A percentile compares a stretch with the other conserved stretches of the same genome.
Conservation (phyloP, 2,329 filamentous ascomycete genomes). For the Akanthomyces dipterigenus region DNA sequence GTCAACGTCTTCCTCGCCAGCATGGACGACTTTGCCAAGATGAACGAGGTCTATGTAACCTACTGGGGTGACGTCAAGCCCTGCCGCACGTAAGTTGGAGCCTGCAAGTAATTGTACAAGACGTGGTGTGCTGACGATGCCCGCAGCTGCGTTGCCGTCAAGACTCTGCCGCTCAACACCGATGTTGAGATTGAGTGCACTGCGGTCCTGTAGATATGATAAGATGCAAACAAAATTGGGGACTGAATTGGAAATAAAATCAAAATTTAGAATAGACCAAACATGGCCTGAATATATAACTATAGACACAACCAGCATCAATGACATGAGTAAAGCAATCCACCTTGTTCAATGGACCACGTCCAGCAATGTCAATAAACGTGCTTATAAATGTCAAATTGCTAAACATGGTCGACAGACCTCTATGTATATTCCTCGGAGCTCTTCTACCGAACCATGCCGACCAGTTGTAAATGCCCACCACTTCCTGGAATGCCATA, state of each 20-base stretch:
- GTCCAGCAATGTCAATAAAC: not conserved
- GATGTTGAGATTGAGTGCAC: slow-evolving; percentile 28
- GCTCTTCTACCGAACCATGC: not conserved
- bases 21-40: slow-evolving; percentile 68
- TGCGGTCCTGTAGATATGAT: slow-evolving; percentile 20
- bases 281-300: not conserved
- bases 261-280: not conserved
- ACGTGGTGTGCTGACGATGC: not conserved
- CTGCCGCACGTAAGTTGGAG: slow-evolving; percentile 31
- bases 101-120: not conserved
- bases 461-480: not conserved
- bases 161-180: slow-evolving; percentile 26
- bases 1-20: slow-evolving; percentile 65
- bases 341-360: no score
- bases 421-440: slow-evolving; percentile 7
- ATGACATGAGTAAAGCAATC: no score
- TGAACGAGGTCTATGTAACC: slow-evolving; percentile 67
- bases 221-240: not conserved
- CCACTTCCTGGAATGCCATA: not conserved
- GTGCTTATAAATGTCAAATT: not conserved
- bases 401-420: slow-evolving; percentile 16
- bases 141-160: slow-evolving; percentile 28
- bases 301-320: not conserved
- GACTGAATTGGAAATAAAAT: not conserved
- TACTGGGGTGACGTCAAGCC: slow-evolving; percentile 54